phyloP scores from a whole-genome alignment of 257 asterid genomes.

The Primulina eburnea region DNA sequence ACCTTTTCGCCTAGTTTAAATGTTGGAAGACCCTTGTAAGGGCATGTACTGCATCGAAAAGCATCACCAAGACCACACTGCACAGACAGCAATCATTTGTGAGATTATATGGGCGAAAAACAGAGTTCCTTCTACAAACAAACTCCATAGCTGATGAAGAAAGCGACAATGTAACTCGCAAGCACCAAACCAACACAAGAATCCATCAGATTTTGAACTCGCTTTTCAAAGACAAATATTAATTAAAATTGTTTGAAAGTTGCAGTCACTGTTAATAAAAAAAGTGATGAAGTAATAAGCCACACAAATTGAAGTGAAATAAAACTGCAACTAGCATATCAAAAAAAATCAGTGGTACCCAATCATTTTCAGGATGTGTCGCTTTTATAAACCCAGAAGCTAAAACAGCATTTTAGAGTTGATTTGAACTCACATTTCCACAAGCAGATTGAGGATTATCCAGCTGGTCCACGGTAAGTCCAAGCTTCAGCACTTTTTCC shows the following conservation, averaged over 20 bases:
- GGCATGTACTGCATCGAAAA: slow-evolving; percentile 88
- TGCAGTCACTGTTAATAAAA: not conserved
- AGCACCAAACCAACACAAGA: not conserved
- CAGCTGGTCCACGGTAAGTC: slow-evolving; percentile 67
- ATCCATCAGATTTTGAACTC: not conserved
- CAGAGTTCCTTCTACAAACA: not conserved
- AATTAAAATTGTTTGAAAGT: not conserved
- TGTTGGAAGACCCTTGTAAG: slow-evolving; percentile 88
- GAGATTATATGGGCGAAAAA: not conserved
- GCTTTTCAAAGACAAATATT: not conserved
- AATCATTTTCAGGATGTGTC: not conserved
- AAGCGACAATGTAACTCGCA: not conserved
- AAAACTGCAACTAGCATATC: not conserved
- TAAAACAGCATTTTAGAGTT: slow-evolving; percentile 8
- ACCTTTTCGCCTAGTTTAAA: slow-evolving; percentile 95
- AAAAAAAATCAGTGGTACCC: not conserved
- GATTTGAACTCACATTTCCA: slow-evolving; percentile 64
- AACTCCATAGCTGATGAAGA: not conserved
- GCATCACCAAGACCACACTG: slow-evolving; percentile 99
- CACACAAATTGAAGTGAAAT: no score
- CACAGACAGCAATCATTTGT: slow-evolving; percentile 22
- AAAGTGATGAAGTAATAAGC: not conserved
- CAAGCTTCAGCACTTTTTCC: slow-evolving; percentile 75
- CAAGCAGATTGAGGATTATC: slow-evolving; percentile 92
- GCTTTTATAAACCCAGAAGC: slow-evolving; percentile 2